These are phyloP conservation scores for Colletotrichum paranaense DNA, from an alignment of 2,329 filamentous ascomycete genomes.

Conservation along the genomic window DNA sequence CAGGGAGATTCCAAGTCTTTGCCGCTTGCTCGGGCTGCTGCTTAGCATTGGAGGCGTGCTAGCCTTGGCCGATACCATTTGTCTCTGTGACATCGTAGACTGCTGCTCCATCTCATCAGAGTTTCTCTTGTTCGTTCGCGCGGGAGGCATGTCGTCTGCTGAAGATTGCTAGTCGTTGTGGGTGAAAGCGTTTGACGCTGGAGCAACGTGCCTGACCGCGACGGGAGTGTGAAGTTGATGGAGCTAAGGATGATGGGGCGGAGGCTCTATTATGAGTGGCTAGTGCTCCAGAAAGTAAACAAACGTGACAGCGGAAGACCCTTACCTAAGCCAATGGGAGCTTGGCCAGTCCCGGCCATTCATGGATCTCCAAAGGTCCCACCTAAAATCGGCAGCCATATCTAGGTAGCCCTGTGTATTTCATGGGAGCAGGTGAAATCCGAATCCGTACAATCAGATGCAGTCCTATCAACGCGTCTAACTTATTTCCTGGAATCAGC, in stretches of 20 bases:
- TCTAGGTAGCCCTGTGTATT: neutral
- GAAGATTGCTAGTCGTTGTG: slow-evolving; percentile 44
- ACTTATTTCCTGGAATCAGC: too few relatives aligned
- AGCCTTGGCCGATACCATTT: slow-evolving; percentile 45
- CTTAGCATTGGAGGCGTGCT: slow-evolving; percentile 51
- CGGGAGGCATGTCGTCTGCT: slow-evolving; percentile 58
- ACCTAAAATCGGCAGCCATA: neutral
- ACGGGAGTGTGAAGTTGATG: slow-evolving; percentile 19
- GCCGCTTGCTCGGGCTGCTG: slow-evolving; percentile 73
- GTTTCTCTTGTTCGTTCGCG: slow-evolving; percentile 50
- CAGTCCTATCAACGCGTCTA: too few relatives aligned
- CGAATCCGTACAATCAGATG: too few relatives aligned
- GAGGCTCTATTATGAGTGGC: slow-evolving; percentile 36
- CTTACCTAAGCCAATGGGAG: slow-evolving; percentile 30
- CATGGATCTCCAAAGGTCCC: neutral
- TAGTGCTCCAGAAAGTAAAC: slow-evolving; percentile 39
- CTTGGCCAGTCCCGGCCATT: neutral
- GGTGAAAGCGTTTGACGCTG: slow-evolving; percentile 6
- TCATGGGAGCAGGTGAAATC: too few relatives aligned
- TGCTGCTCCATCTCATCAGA: slow-evolving; percentile 40
- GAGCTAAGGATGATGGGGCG: slow-evolving; percentile 4
- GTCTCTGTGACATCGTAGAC: slow-evolving; percentile 38
- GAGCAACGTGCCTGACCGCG: slow-evolving; percentile 9
- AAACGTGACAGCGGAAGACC: slow-evolving; percentile 32
- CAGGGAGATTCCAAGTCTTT: slow-evolving; percentile 69